Evolutionary conservation across 2,329 filamentous ascomycete genomes (phyloP).

Genomic region (Apiospora saccharicola): DNA sequence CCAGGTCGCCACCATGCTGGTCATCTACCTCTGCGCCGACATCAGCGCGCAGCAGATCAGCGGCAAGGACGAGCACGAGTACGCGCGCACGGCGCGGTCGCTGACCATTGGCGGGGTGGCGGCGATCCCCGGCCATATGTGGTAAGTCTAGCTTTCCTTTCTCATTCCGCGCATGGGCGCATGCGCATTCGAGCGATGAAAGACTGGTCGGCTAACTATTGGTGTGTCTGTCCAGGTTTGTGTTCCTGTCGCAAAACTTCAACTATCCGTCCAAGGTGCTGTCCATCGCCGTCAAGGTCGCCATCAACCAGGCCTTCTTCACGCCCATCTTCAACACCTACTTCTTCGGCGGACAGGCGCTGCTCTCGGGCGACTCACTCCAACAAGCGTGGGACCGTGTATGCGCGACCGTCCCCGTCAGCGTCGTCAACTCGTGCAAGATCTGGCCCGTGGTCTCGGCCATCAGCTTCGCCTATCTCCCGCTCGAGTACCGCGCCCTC

Average conservation of each 20-base stretch:
- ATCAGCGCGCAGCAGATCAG: constrained; percentile 76
- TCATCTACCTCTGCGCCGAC: constrained; percentile 83
- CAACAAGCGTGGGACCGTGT: constrained; percentile 74
- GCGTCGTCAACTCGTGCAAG: constrained; percentile 81
- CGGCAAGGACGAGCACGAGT: constrained; percentile 67
- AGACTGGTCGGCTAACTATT: constrained; percentile 10
- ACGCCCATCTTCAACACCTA: constrained; percentile 84
- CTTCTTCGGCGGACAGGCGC: constrained; percentile 82
- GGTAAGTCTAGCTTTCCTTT: constrained; percentile 61
- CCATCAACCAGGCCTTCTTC: constrained; percentile 81
- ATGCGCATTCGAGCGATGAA: not conserved
- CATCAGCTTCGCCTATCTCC: constrained; percentile 85
- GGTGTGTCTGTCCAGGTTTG: constrained; percentile 62
- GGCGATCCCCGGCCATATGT: constrained; percentile 81
- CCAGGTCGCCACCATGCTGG: constrained; percentile 76
- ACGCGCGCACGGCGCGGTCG: constrained; percentile 72
- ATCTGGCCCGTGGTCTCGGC: constrained; percentile 89
- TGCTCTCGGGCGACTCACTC: constrained; percentile 73
- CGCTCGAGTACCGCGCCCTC: constrained; percentile 79
- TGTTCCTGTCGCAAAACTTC: constrained; percentile 82
- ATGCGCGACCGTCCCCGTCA: constrained; percentile 76
- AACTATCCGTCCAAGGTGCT: constrained; percentile 79
- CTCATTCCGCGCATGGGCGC: not conserved
- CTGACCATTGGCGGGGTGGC: constrained; percentile 76
- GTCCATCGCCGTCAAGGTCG: constrained; percentile 78